phyloP scores from a whole-genome alignment of 768 basidiomycete species.

The Lentinula lateritia region DNA sequence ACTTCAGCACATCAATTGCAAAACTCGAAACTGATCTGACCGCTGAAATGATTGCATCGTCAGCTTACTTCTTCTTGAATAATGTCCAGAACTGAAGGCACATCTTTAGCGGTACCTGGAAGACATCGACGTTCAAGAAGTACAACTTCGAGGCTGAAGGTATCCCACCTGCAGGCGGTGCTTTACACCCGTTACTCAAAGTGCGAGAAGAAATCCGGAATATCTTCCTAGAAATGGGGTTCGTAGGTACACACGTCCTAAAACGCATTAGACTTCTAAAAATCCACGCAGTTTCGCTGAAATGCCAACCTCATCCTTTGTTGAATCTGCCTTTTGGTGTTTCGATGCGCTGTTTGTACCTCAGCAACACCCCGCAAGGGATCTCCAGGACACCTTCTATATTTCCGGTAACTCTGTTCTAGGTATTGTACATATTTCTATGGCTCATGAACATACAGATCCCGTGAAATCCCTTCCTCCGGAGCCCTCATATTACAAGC shows the following conservation, averaged over 20 bases:
- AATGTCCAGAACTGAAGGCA: slow-evolving; percentile 8
- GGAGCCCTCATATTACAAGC: slow-evolving; percentile 76
- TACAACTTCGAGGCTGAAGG: slow-evolving; percentile 99
- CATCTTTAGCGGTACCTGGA: slow-evolving; percentile 80
- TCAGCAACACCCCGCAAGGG: slow-evolving; percentile 97
- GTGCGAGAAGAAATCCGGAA: slow-evolving; percentile 96
- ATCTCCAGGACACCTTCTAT: slow-evolving; percentile 98
- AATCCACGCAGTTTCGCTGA: slow-evolving; percentile 74
- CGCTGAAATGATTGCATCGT: slow-evolving; percentile 92
- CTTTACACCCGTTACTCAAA: slow-evolving; percentile 93
- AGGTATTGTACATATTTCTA: not conserved
- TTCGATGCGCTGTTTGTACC: slow-evolving; percentile 98
- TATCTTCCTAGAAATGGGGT: slow-evolving; percentile 99
- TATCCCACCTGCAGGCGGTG: slow-evolving; percentile 82
- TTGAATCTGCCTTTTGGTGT: slow-evolving; percentile 99
- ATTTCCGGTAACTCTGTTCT: slow-evolving; percentile 60
- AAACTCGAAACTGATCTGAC: slow-evolving; percentile 97
- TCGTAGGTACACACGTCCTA: slow-evolving; percentile 15
- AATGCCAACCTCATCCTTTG: slow-evolving; percentile 95
- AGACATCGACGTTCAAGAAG: slow-evolving; percentile 89
- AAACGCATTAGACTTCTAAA: not conserved
- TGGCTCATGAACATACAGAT: slow-evolving; percentile 40
- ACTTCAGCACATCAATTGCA: slow-evolving; percentile 85
- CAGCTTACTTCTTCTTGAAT: slow-evolving; percentile 20
- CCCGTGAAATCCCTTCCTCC: slow-evolving; percentile 74